phyloP scores from a whole-genome alignment of 768 basidiomycete species.

The Cystofilobasidium bisporidii region DNA sequence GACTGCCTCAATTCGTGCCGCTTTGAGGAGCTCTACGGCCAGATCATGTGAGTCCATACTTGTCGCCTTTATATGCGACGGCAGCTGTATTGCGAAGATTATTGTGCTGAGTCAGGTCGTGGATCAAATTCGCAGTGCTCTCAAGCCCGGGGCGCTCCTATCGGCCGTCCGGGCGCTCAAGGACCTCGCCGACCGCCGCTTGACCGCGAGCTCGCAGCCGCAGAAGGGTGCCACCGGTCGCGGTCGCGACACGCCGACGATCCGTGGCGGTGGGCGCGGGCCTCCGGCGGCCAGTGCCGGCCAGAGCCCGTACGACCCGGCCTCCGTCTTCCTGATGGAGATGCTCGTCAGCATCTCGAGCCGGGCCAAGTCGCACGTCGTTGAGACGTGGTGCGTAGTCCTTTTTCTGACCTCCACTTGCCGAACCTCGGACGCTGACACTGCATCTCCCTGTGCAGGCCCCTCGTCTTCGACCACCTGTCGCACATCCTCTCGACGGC shows the following conservation, averaged over 20 bases:
- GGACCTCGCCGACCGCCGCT: slow-evolving; percentile 74
- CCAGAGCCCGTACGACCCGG: slow-evolving; percentile 83
- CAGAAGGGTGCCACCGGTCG: neutral
- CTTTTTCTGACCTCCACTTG: neutral
- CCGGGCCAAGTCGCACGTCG: slow-evolving; percentile 64
- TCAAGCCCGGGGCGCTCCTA: slow-evolving; percentile 67
- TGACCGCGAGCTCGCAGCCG: slow-evolving; percentile 37
- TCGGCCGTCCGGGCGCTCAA: slow-evolving; percentile 79
- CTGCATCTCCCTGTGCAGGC: slow-evolving; percentile 48
- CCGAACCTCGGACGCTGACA: neutral
- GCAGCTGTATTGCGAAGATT: too few relatives aligned
- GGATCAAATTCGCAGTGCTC: slow-evolving; percentile 30
- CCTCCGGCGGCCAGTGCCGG: slow-evolving; percentile 32
- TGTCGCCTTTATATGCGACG: too few relatives aligned
- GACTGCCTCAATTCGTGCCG: slow-evolving; percentile 91
- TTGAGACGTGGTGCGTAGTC: slow-evolving; percentile 71
- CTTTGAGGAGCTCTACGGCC: slow-evolving; percentile 84
- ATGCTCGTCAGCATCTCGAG: slow-evolving; percentile 83
- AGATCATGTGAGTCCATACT: slow-evolving; percentile 63
- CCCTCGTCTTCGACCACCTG: slow-evolving; percentile 86
- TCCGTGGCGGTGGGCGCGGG: neutral
- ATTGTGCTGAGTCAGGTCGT: too few relatives aligned
- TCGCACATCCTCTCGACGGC: slow-evolving; percentile 68
- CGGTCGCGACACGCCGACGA: slow-evolving; percentile 31
- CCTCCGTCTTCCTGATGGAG: slow-evolving; percentile 87